phyloP scores from a whole-genome alignment of 352 stramenopile genomes.

The Globisporangium paddicum region DNA sequence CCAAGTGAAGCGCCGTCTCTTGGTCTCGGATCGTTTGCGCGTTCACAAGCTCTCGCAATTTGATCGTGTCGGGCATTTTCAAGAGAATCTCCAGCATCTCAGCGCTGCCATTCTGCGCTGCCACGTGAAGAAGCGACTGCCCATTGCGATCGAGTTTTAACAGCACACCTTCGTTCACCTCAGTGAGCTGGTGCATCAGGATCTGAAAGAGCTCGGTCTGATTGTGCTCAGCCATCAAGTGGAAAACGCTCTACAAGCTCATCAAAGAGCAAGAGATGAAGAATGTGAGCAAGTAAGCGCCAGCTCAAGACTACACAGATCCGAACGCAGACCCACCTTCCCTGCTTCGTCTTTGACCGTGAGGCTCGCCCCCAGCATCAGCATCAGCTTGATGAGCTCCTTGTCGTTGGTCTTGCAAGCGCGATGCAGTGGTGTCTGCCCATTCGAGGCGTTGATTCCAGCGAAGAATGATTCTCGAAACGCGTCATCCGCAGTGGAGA shows the following conservation, averaged over 20 bases:
- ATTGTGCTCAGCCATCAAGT: constrained; percentile 36
- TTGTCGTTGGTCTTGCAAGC: constrained; percentile 43
- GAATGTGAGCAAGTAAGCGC: neutral
- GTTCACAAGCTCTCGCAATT: constrained; percentile 24
- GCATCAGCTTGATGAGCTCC: constrained; percentile 34
- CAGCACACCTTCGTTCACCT: constrained; percentile 19
- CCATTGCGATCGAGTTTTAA: constrained; percentile 29
- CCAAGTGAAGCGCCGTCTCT: constrained; percentile 46
- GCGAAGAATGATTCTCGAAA: constrained; percentile 29
- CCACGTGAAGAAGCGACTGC: constrained; percentile 43
- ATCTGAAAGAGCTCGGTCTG: constrained; percentile 39
- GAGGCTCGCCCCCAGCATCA: constrained; percentile 31
- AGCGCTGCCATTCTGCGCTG: constrained; percentile 32
- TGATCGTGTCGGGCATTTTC: constrained; percentile 1
- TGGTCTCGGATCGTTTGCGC: constrained; percentile 28
- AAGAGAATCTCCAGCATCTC: constrained; percentile 26
- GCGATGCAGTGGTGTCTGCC: constrained; percentile 51
- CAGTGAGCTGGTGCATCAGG: constrained; percentile 18
- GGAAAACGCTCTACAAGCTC: constrained; percentile 31
- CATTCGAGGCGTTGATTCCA: constrained; percentile 31
- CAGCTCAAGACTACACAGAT: neutral
- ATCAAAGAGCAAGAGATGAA: neutral
- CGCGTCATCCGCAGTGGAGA: constrained; percentile 18
- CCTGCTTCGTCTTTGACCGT: constrained; percentile 26
- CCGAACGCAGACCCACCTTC: constrained; percentile 17